Evolutionary conservation across 805 yeast species (phyloP).

Genomic region (Barnettozyma pratensis): DNA sequence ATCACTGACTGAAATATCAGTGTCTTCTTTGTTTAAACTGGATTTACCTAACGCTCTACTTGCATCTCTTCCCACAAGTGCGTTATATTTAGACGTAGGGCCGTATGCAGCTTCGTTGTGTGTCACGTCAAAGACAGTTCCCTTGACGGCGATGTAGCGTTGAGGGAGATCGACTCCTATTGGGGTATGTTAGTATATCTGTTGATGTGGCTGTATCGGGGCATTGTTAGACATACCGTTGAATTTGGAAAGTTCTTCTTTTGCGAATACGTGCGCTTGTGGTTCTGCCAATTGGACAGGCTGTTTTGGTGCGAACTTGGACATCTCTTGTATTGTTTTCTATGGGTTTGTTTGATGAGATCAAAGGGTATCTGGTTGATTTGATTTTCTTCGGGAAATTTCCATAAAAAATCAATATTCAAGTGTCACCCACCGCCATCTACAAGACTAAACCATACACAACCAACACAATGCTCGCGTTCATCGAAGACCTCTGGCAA

Average conservation of each 20-base stretch:
- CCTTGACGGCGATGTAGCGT: constrained; percentile 71
- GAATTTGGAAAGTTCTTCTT: constrained; percentile 36
- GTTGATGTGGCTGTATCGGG: background rate
- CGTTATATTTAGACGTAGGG: constrained; percentile 67
- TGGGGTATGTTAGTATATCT: background rate
- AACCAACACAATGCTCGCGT: constrained; percentile 24
- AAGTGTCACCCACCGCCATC: too few species aligned
- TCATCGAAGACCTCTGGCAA: constrained; percentile 74
- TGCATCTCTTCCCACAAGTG: constrained; percentile 72
- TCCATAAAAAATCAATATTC: too few species aligned
- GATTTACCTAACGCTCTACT: constrained; percentile 72
- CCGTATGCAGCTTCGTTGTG: constrained; percentile 65
- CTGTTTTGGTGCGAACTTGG: constrained; percentile 48
- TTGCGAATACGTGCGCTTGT: constrained; percentile 36
- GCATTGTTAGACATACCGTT: constrained; percentile 34
- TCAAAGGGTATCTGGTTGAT: background rate
- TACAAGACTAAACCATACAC: background rate
- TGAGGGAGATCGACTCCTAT: constrained; percentile 34
- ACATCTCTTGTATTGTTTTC: background rate
- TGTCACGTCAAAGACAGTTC: constrained; percentile 75
- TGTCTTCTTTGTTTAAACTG: constrained; percentile 50
- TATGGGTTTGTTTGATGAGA: too few species aligned
- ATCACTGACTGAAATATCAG: constrained; percentile 38
- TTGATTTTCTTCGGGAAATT: background rate
- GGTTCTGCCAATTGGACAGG: constrained; percentile 51